phyloP scores from a whole-genome alignment of 148 eudicot genomes.

The Hydrangea macrophylla region DNA sequence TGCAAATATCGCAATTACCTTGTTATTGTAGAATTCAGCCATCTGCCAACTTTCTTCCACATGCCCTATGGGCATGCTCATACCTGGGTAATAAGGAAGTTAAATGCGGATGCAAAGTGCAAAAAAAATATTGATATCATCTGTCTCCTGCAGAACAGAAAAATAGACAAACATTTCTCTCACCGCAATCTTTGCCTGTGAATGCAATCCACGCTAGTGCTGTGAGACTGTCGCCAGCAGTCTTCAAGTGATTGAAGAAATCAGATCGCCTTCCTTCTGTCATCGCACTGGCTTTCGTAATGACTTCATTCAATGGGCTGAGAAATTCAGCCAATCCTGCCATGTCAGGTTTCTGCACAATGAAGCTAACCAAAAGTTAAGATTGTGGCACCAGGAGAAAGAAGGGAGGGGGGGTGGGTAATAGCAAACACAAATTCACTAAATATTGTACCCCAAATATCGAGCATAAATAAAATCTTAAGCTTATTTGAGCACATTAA shows the following conservation, averaged over 20 bases:
- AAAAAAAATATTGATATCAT: background rate
- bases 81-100: conserved; percentile 42
- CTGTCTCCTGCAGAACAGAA: background rate
- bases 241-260: conserved; percentile 76
- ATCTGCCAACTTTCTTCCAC: conserved; percentile 99
- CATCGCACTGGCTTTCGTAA: conserved; percentile 62
- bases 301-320: conserved; percentile 73
- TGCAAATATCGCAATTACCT: conserved; percentile 42
- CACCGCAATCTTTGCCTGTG: conserved; percentile 95
- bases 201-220: conserved; percentile 97
- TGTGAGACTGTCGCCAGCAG: conserved; percentile 77
- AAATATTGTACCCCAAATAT: background rate
- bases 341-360: conserved; percentile 85
- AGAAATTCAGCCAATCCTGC: conserved; percentile 71
- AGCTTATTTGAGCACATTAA: background rate
- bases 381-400: no score
- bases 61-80: conserved; percentile 98
- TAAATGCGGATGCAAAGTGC: background rate
- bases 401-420: no score
- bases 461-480: background rate
- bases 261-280: conserved; percentile 78
- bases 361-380: background rate
- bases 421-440: background rate
- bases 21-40: conserved; percentile 95
- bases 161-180: conserved; percentile 13